Evolutionary conservation across 352 stramenopile genomes (phyloP).

Genomic region (Vaucheria bursata): DNA sequence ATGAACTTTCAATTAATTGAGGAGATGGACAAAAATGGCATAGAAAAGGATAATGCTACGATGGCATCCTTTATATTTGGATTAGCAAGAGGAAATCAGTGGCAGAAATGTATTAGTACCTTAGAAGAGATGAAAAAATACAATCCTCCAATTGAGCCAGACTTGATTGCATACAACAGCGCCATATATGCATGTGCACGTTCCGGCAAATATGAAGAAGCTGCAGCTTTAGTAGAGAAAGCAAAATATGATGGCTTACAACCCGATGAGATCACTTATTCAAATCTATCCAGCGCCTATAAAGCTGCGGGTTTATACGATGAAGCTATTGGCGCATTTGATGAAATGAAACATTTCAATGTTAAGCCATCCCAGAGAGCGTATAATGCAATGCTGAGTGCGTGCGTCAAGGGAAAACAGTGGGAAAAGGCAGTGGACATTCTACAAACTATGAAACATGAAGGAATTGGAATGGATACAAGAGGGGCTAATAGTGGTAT

Average conservation of each 20-base stretch:
- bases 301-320: conserved; percentile 22
- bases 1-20: conserved; percentile 4
- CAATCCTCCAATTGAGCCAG: conserved; percentile 3
- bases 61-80: conserved; percentile 10
- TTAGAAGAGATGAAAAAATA: too few relatives aligned
- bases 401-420: conserved; percentile 11
- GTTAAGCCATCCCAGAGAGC: background rate
- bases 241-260: background rate
- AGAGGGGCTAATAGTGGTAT: conserved; percentile 23
- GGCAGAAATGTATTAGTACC: background rate
- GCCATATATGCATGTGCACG: background rate
- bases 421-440: conserved; percentile 25
- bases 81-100: background rate
- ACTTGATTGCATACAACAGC: background rate
- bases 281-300: conserved; percentile 11
- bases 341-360: conserved; percentile 14
- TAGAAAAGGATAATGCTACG: conserved; percentile 10
- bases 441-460: conserved; percentile 22
- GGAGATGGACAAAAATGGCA: conserved; percentile 19
- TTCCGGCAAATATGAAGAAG: background rate
- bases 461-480: conserved; percentile 3
- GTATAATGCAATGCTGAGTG: background rate
- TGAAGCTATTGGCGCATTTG: conserved; percentile 13
- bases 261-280: conserved; percentile 7
- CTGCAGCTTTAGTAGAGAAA: background rate